Conservation (phyloP, 2,329 filamentous ascomycete genomes). For the Penicillium sp. region DNA sequence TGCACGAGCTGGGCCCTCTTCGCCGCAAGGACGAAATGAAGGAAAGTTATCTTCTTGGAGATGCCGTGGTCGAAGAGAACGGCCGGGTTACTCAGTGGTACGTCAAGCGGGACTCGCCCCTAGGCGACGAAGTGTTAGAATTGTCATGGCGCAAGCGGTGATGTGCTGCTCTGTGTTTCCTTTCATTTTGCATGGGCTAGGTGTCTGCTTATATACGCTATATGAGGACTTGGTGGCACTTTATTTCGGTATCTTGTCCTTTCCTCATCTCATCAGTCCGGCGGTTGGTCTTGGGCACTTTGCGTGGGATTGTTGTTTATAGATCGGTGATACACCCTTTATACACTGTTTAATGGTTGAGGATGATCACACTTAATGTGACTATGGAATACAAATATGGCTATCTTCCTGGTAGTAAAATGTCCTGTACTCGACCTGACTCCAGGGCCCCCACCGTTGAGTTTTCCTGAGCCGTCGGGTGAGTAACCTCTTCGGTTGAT, state of each 20-base stretch:
- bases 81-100: constrained; percentile 53
- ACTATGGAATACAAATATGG: constrained; percentile 12
- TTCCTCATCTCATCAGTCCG: constrained; percentile 9
- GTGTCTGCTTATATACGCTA: not conserved
- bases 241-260: not conserved
- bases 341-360: constrained; percentile 15
- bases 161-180: not conserved
- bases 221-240: not conserved
- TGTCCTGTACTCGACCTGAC: no score
- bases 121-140: constrained; percentile 39
- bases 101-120: constrained; percentile 42
- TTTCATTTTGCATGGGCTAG: constrained; percentile 7
- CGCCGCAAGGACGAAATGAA: constrained; percentile 45
- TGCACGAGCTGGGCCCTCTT: constrained; percentile 54
- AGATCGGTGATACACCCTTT: constrained; percentile 21
- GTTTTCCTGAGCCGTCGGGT: no score
- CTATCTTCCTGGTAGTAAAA: not conserved
- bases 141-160: constrained; percentile 34
- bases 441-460: no score
- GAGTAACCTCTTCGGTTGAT: not conserved
- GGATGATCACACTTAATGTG: constrained; percentile 19
- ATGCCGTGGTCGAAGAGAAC: constrained; percentile 43
- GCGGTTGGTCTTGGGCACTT: constrained; percentile 19
- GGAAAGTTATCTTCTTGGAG: constrained; percentile 50
- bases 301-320: constrained; percentile 22